These are phyloP conservation scores for Tuber brumale DNA, from an alignment of 495 filamentous ascomycete genomes.

Conservation along the genomic window DNA sequence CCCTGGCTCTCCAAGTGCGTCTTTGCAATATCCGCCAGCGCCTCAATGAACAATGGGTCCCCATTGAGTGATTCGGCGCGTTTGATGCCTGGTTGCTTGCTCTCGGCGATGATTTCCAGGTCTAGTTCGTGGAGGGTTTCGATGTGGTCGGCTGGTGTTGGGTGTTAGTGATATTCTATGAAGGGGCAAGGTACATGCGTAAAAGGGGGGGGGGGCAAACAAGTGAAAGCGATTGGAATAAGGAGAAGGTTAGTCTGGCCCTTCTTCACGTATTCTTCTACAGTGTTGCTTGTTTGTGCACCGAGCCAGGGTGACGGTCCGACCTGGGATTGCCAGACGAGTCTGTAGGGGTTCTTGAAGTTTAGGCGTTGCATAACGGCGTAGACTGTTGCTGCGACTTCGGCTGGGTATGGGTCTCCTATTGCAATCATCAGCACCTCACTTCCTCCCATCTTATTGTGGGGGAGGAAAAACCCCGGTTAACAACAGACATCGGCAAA, in stretches of 20 bases:
- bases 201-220: conserved; percentile 11
- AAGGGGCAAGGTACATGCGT: neutral
- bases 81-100: conserved; percentile 73
- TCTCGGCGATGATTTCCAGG: conserved; percentile 88
- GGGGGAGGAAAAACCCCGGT: conserved; percentile 17
- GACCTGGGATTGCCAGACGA: conserved; percentile 98
- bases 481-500: conserved; percentile 83
- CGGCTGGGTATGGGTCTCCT: conserved; percentile 93
- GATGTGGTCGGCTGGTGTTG: conserved; percentile 69
- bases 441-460: conserved; percentile 42
- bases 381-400: conserved; percentile 94
- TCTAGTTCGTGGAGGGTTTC: conserved; percentile 96
- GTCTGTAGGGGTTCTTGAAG: conserved; percentile 78
- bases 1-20: conserved; percentile 65
- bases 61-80: conserved; percentile 90
- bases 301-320: conserved; percentile 93
- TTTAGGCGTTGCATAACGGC: conserved; percentile 88
- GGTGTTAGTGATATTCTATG: neutral
- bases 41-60: conserved; percentile 82
- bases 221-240: conserved; percentile 95
- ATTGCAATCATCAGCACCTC: conserved; percentile 49
- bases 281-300: conserved; percentile 82
- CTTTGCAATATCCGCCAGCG: conserved; percentile 78
- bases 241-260: conserved; percentile 85
- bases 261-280: conserved; percentile 80